These are phyloP conservation scores for Rhypophila decipiens DNA, from an alignment of 495 filamentous ascomycete genomes.

Conservation along the genomic window DNA sequence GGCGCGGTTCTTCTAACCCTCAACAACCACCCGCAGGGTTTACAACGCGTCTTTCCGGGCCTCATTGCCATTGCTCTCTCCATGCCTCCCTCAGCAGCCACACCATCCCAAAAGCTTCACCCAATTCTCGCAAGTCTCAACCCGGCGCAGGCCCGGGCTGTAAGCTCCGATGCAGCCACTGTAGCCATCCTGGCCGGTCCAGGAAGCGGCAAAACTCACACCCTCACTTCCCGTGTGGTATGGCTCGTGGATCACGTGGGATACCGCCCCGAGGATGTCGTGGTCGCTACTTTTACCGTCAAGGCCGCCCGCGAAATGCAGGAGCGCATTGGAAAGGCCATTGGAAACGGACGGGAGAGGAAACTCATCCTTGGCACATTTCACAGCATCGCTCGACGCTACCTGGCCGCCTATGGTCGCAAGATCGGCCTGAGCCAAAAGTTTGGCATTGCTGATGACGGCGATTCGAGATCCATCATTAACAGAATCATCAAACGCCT, in stretches of 20 bases:
- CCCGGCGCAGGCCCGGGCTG: conserved; percentile 73
- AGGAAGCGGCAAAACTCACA: conserved; percentile 88
- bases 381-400: conserved; percentile 85
- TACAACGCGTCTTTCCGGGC: too few relatives aligned
- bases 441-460: conserved; percentile 90
- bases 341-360: conserved; percentile 71
- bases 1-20: too few relatives aligned
- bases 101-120: conserved; percentile 6
- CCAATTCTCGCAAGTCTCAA: conserved; percentile 67
- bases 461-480: conserved; percentile 71
- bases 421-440: conserved; percentile 73
- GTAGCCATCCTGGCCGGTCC: conserved; percentile 88
- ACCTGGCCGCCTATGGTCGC: conserved; percentile 79
- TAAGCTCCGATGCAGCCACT: conserved; percentile 68
- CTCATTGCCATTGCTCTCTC: not conserved
- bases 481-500: conserved; percentile 76
- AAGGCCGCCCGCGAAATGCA: conserved; percentile 98
- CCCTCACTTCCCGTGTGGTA: conserved; percentile 87
- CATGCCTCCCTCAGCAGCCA: conserved; percentile 4
- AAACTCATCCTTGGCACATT: conserved; percentile 90
- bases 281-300: conserved; percentile 96
- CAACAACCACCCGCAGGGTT: too few relatives aligned
- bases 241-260: conserved; percentile 80
- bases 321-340: conserved; percentile 67
- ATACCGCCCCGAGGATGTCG: conserved; percentile 81